Conservation (phyloP, 805 yeast species). For the Wickerhamomyces ciferrii region DNA sequence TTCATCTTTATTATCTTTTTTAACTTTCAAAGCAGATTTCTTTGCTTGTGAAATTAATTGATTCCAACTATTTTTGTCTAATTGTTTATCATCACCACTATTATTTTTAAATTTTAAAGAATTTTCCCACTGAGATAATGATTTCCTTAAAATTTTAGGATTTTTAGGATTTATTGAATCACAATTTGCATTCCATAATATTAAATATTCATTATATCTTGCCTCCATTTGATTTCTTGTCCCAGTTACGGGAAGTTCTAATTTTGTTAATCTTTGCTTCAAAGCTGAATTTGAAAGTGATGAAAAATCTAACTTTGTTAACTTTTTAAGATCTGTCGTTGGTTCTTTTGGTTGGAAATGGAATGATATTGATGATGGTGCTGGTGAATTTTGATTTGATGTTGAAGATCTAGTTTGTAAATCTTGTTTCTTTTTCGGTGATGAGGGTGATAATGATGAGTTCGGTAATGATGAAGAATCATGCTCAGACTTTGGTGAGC, state of each 20-base stretch:
- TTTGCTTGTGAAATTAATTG: constrained; percentile 13
- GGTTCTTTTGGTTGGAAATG: constrained; percentile 25
- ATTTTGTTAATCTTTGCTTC: constrained; percentile 49
- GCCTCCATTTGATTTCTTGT: constrained; percentile 56
- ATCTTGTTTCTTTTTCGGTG: background rate
- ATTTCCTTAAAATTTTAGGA: constrained; percentile 47
- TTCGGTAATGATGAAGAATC: constrained; percentile 23
- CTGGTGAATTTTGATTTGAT: constrained; percentile 9
- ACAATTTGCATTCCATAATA: constrained; percentile 74
- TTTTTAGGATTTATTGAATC: constrained; percentile 65
- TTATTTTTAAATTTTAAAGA: constrained; percentile 12
- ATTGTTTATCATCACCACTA: constrained; percentile 6
- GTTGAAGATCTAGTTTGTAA: constrained; percentile 3
- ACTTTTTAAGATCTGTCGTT: constrained; percentile 29
- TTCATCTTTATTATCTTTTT: background rate
- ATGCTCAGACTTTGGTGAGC: constrained; percentile 33
- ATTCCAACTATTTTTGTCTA: constrained; percentile 16
- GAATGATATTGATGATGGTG: too few species aligned
- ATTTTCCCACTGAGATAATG: constrained; percentile 65
- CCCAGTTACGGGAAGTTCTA: constrained; percentile 60
- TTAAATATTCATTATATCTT: constrained; percentile 72
- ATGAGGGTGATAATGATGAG: constrained; percentile 19
- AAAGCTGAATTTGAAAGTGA: constrained; percentile 55
- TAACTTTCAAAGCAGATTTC: constrained; percentile 1
- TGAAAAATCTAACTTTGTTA: constrained; percentile 62